Conservation (phyloP, 1,139 yeast species). For the Tardiomyces depauwii region DNA sequence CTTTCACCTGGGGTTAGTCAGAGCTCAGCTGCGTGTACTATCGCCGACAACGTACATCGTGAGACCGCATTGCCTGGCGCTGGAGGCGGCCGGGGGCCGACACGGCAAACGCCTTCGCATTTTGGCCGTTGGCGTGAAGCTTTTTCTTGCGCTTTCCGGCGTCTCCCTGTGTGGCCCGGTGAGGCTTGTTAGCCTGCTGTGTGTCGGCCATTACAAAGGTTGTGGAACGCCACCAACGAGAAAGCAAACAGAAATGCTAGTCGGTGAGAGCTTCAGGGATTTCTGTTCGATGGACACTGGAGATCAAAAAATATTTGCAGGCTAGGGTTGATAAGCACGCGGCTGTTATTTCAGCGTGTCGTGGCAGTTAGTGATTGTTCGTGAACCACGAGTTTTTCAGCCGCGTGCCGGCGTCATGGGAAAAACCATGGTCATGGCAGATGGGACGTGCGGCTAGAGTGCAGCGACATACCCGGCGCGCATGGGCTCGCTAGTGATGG, state of each 20-base stretch:
- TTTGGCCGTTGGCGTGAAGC: slow-evolving; percentile 82
- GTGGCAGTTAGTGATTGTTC: no score
- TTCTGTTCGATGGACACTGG: not conserved
- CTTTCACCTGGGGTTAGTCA: slow-evolving; percentile 32
- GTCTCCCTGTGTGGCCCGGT: slow-evolving; percentile 37
- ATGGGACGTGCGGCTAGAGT: no score
- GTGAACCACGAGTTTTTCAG: no score
- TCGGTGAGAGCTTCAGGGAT: not conserved
- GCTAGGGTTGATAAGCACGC: not conserved
- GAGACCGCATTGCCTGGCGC: slow-evolving; percentile 71
- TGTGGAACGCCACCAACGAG: not conserved
- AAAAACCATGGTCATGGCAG: no score
- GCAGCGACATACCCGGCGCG: no score
- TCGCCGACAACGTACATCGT: slow-evolving; percentile 41
- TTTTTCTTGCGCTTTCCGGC: slow-evolving; percentile 69
- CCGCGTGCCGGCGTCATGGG: no score
- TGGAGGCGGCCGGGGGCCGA: slow-evolving; percentile 85
- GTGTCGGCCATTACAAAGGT: slow-evolving; percentile 1
- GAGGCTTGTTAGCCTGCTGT: slow-evolving; percentile 36
- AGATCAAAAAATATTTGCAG: not conserved
- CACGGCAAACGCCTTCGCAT: slow-evolving; percentile 92
- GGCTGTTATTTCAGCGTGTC: no score
- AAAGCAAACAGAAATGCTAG: not conserved
- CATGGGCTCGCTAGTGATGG: no score
- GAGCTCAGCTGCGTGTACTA: slow-evolving; percentile 4